Evolutionary conservation across 169 alveolate genomes (phyloP), one percentile per base, ranked within the genome.

Genomic region (Toxoplasma gondii): DNA sequence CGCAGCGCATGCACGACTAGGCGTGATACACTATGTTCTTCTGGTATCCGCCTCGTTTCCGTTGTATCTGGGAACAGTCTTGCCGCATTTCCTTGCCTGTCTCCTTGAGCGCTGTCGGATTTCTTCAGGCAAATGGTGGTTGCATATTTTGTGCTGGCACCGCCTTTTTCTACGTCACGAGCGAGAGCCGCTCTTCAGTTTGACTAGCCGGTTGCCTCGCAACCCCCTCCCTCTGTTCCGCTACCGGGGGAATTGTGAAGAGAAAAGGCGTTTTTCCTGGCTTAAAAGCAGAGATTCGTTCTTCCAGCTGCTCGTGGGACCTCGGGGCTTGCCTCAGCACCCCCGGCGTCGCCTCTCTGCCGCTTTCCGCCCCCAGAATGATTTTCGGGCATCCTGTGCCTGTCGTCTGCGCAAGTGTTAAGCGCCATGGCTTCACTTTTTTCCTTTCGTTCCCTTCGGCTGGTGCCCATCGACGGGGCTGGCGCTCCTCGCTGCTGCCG

Each of bases 181-280:
- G 78, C 78, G 36, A 29, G 34, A 24, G 34, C 29, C 78, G 27
- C 36, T 29, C 34, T 64, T 29, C 78, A 24, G 78, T 64, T 64
- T 31, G 78, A 64, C 78, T 24, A 64, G 78, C 78, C 78, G 29
- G 78, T 64, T 64, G 78, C 78, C 78, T 49, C n/a, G 78, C 78
- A 29, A 36, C 27, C 27, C 12, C 58, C 4, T 4, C 22, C 27
- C 58, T 49, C 58, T 49, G 58, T 49, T 49, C 22, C 27, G 58
- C 58, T 49, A 12, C 58, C 1, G 58, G 10, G 58, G 58, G 22
- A 0, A 49, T 17, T 49, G 58, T 9, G 58, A 1, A 49, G 58
- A 49, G 58, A 49, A 49, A 49, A 9, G 58, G 1, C 58, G 12
- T 49, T 49, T 49, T 49, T 49, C 58, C 22, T 49, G 27, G 58